Base-by-base conservation (phyloP, 1,284 basidiomycete genomes). In the Neonothopanus nambi region DNA sequence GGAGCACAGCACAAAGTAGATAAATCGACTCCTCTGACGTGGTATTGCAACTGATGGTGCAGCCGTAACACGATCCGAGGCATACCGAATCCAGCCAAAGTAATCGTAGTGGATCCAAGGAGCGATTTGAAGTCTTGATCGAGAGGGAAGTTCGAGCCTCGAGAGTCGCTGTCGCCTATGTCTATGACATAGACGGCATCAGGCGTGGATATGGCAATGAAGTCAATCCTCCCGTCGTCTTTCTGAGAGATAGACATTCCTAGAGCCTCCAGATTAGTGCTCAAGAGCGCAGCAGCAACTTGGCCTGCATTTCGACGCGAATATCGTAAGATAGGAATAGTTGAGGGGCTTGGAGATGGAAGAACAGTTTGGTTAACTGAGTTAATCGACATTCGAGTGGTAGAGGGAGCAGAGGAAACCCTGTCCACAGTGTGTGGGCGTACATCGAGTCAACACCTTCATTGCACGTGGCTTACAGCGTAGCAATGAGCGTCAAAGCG, bases 81-180 rank as follows among this genome's bases (percentile, higher is more conserved):
- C 65, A 73, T 65, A 8, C 62, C 61, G 41, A 73, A 73, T 2
- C 67, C 70, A 9, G 67, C 67, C 1, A 74, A 56, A 13, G 54
- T 51, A 37, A 40, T 28, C 7, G 42, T 45, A 11, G 30, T 45
- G 28, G 42, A 44, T 39, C 18, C 35, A 13, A 38, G 23, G 24
- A 39, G 17, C 5, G n/a, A 11, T 1, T 20, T n/a, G 30, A 52
- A 20, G 4, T 9, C 11, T 20, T 9, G 3, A 12, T 46, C 35
- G 1, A 39, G 11, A 13, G n/a, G 2, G 24, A 13, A 23, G 17
- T 35, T 23, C n/a, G 13, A 11, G 28, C 12, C 33, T 30, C 13
- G 20, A 17, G 18, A 9, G n/a, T 20, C 5, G 3, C 18, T 24
- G 20, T 15, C 4, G n/a, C 13, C 35, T 1, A 35, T 11, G 33